These are phyloP conservation scores for Boehmeria nivea DNA, from an alignment of 306 rosid genomes.

Conservation along the genomic window DNA sequence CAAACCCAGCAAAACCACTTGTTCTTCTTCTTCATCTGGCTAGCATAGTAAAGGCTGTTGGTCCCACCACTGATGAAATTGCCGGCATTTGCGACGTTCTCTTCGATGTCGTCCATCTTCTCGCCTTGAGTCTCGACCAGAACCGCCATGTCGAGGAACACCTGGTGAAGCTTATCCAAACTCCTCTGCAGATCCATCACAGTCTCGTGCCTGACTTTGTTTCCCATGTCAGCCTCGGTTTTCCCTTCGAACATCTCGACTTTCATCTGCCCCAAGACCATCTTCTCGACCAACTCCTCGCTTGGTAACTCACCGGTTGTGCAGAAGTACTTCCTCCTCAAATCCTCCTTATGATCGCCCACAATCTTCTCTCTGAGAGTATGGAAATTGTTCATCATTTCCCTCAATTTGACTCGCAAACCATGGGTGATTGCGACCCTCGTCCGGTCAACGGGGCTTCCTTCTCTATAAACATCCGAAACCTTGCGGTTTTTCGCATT, in stretches of 20 bases:
- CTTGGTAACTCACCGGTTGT: conserved; percentile 61
- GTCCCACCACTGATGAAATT: conserved; percentile 68
- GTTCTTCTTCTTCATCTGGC: conserved; percentile 58
- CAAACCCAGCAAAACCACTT: conserved; percentile 62
- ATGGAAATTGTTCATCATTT: conserved; percentile 70
- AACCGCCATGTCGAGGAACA: conserved; percentile 93
- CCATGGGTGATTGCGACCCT: conserved; percentile 65
- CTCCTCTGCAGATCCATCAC: conserved; percentile 79
- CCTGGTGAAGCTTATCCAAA: conserved; percentile 86
- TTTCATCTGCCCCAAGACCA: conserved; percentile 52
- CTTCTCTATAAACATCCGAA: conserved; percentile 34
- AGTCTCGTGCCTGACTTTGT: conserved; percentile 63
- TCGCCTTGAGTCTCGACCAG: conserved; percentile 82
- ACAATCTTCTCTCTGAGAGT: conserved; percentile 56
- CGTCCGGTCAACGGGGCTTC: conserved; percentile 53
- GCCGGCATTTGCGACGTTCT: conserved; percentile 66
- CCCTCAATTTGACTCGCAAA: conserved; percentile 71
- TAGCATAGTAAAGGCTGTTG: conserved; percentile 62
- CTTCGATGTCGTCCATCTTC: conserved; percentile 72
- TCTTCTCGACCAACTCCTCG: conserved; percentile 62
- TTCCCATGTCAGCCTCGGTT: conserved; percentile 50
- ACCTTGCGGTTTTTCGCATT: conserved; percentile 46
- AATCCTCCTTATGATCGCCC: conserved; percentile 71
- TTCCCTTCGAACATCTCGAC: conserved; percentile 62
- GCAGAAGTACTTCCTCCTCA: conserved; percentile 60